Conservation (phyloP, 495 filamentous ascomycete species). For the Penicillium manginii region DNA sequence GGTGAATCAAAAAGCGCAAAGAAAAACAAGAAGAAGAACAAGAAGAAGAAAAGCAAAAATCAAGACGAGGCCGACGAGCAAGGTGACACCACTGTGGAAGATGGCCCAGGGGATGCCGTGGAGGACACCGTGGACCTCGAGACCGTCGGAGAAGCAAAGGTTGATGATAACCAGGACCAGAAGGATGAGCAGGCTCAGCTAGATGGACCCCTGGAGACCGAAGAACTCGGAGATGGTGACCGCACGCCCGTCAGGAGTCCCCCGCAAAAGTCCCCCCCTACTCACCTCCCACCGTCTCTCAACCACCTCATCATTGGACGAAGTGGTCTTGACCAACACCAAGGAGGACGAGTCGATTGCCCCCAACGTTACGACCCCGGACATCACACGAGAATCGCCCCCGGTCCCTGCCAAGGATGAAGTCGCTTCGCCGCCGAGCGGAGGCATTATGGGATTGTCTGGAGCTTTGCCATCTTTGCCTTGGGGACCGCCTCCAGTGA, state of each 20-base stretch:
- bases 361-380: constrained; percentile 23
- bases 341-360: constrained; percentile 43
- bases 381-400: constrained; percentile 46
- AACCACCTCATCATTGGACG: constrained; percentile 63
- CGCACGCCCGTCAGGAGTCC: constrained; percentile 39
- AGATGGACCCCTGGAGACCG: constrained; percentile 19
- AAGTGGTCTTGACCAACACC: constrained; percentile 67
- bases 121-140: constrained; percentile 12
- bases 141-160: constrained; percentile 13
- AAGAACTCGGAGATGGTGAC: constrained; percentile 27
- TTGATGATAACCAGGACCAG: constrained; percentile 13
- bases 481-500: constrained; percentile 49
- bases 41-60: constrained; percentile 23
- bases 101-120: constrained; percentile 13
- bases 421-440: constrained; percentile 37
- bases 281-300: constrained; percentile 67
- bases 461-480: constrained; percentile 55
- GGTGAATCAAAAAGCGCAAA: constrained; percentile 12
- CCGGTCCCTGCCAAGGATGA: constrained; percentile 57
- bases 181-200: constrained; percentile 15
- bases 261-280: constrained; percentile 56
- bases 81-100: background rate
- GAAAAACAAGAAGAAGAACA: constrained; percentile 30
- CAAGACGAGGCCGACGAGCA: constrained; percentile 10
- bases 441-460: constrained; percentile 53